Percentiles rank a stretch among this genome's conserved stretches.
Evolutionary conservation across 129 eudicot genomes (phyloP).

Genomic region (Calendula officinalis): DNA sequence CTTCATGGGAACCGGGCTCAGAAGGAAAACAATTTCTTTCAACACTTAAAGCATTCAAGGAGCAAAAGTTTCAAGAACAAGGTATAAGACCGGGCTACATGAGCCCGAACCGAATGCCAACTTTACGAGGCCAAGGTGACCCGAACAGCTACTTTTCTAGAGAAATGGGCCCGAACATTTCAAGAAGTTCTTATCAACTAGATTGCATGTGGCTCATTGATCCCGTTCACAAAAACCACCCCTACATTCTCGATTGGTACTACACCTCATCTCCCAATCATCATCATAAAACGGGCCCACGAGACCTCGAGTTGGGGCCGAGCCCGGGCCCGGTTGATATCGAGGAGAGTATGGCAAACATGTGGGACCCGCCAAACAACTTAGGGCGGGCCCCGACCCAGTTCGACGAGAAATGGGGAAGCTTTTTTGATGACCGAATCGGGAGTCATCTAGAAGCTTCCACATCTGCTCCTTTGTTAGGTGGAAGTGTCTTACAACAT

Average conservation of each 20-base stretch:
- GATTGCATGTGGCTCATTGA: conserved; percentile 72
- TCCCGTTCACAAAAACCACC: conserved; percentile 62
- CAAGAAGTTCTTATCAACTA: conserved; percentile 37
- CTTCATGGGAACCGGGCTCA: conserved; percentile 74
- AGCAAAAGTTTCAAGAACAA: conserved; percentile 60
- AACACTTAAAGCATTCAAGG: conserved; percentile 56
- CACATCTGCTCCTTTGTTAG: conserved; percentile 63
- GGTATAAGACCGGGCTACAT: conserved; percentile 37
- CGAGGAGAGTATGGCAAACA: conserved; percentile 29
- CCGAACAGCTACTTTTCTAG: conserved; percentile 46
- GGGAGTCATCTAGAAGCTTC: conserved; percentile 59
- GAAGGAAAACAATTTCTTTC: conserved; percentile 73
- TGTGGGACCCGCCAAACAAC: conserved; percentile 48
- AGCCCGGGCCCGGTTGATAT: conserved; percentile 26
- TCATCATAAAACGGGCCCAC: conserved; percentile 12
- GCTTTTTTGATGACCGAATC: conserved; percentile 44
- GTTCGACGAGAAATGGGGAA: conserved; percentile 61
- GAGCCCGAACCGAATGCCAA: conserved; percentile 38
- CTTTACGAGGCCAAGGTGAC: conserved; percentile 34
- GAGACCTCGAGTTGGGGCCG: conserved; percentile 29
- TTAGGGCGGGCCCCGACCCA: conserved; percentile 27
- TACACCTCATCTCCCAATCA: conserved; percentile 52
- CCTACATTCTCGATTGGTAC: conserved; percentile 85
- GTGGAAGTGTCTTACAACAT: conserved; percentile 60
- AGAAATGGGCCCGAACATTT: conserved; percentile 36